A percentile compares a stretch with the other conserved stretches of the same genome.
Evolutionary conservation across 768 basidiomycete species (phyloP).

Genomic region (Hericium erinaceus): DNA sequence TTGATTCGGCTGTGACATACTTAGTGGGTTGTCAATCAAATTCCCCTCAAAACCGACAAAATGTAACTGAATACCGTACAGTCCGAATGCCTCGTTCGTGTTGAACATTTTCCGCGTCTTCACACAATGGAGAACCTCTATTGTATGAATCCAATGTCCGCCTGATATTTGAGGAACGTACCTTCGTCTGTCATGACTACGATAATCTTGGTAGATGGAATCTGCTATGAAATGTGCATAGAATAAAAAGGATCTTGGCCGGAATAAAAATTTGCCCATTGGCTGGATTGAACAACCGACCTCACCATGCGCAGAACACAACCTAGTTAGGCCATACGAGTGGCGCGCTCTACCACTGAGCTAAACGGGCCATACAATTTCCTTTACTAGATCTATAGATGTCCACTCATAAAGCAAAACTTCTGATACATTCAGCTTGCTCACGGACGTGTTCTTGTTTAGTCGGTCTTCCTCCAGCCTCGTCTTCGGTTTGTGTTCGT

Average conservation of each 20-base stretch:
- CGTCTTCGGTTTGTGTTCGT: too few relatives aligned
- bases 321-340: constrained; percentile 1
- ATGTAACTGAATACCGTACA: neutral
- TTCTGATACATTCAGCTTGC: too few relatives aligned
- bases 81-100: neutral
- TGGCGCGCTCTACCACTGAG: neutral
- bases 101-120: neutral
- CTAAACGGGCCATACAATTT: neutral
- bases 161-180: too few relatives aligned
- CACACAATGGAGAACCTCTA: too few relatives aligned
- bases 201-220: too few relatives aligned
- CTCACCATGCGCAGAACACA: constrained; percentile 5
- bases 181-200: too few relatives aligned
- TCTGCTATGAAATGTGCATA: too few relatives aligned
- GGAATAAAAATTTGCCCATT: constrained; percentile 10
- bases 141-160: too few relatives aligned
- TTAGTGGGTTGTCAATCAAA: neutral
- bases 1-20: neutral
- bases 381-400: neutral
- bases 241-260: too few relatives aligned
- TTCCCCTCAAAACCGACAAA: neutral
- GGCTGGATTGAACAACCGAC: constrained; percentile 18
- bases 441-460: too few relatives aligned
- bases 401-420: too few relatives aligned
- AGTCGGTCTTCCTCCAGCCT: too few relatives aligned